phyloP scores from a whole-genome alignment of 805 yeast genomes.

The Metschnikowia drakensbergensis region DNA sequence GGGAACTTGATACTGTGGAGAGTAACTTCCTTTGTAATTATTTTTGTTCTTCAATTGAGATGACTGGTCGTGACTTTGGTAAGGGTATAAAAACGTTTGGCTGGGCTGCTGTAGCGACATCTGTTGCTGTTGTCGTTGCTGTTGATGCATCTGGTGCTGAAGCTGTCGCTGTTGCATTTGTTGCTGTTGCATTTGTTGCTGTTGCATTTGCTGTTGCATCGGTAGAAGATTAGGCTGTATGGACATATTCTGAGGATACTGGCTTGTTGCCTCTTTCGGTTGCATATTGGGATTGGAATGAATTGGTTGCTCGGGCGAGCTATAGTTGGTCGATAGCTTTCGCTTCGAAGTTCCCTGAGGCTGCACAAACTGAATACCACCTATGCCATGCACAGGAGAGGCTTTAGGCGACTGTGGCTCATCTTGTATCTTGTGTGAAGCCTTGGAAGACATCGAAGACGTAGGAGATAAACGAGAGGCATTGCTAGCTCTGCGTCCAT shows the following conservation, averaged over 20 bases:
- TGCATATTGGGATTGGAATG: neutral
- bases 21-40: neutral
- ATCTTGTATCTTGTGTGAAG: constrained; percentile 28
- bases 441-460: constrained; percentile 33
- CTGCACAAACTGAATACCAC: neutral
- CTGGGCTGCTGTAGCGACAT: neutral
- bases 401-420: constrained; percentile 41
- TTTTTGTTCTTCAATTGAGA: neutral
- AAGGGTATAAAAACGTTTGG: neutral
- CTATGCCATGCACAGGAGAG: constrained; percentile 22
- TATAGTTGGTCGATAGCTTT: neutral
- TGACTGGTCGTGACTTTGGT: neutral
- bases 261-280: neutral
- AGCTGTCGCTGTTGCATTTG: constrained; percentile 4
- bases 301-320: neutral
- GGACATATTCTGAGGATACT: neutral
- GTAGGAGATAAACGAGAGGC: constrained; percentile 29
- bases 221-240: neutral
- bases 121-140: neutral
- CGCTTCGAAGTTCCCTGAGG: neutral
- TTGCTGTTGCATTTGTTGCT: neutral
- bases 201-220: neutral
- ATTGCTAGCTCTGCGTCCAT: constrained; percentile 5
- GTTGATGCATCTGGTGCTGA: neutral
- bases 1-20: neutral